A percentile compares a stretch with the other conserved stretches of the same genome.
Conservation (phyloP, 2,329 filamentous ascomycete species). For the Botrytis elliptica region DNA sequence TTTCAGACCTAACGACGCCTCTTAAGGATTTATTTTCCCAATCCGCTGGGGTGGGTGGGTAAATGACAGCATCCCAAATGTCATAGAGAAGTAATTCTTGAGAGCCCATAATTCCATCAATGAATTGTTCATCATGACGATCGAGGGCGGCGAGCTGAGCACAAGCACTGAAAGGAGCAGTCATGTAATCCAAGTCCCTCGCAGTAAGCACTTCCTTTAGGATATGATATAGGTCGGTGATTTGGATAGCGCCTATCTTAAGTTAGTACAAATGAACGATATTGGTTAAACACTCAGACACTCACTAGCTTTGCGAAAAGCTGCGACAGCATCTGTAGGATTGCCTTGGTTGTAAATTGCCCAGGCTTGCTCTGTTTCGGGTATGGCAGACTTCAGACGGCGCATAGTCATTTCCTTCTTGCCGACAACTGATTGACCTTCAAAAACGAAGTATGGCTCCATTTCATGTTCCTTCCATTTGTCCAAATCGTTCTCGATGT, state of each 20-base stretch:
- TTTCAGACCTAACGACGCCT: conserved; percentile 62
- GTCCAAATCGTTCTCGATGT: conserved; percentile 75
- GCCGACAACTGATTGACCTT: conserved; percentile 77
- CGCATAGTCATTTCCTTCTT: conserved; percentile 69
- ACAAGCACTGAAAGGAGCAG: conserved; percentile 83
- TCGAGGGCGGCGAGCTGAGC: conserved; percentile 85
- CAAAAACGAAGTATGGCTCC: conserved; percentile 86
- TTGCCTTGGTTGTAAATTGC: conserved; percentile 77
- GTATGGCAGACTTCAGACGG: conserved; percentile 62
- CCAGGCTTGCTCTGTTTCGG: conserved; percentile 79
- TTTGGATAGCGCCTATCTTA: conserved; percentile 62
- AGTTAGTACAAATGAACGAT: conserved; percentile 35
- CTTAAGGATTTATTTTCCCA: conserved; percentile 66
- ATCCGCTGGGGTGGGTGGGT: conserved; percentile 60
- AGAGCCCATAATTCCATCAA: conserved; percentile 77
- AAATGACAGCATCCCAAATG: conserved; percentile 72
- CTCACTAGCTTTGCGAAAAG: conserved; percentile 82
- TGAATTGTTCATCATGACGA: conserved; percentile 62
- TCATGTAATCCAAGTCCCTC: conserved; percentile 70
- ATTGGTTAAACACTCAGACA: background rate
- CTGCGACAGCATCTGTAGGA: conserved; percentile 75
- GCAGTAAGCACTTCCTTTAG: conserved; percentile 72
- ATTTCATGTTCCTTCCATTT: conserved; percentile 68
- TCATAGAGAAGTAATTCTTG: conserved; percentile 85
- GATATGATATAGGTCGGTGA: conserved; percentile 72